phyloP scores from a whole-genome alignment of 371 early-diverging fungal species.

The Apophysomyces trapeziformis region DNA sequence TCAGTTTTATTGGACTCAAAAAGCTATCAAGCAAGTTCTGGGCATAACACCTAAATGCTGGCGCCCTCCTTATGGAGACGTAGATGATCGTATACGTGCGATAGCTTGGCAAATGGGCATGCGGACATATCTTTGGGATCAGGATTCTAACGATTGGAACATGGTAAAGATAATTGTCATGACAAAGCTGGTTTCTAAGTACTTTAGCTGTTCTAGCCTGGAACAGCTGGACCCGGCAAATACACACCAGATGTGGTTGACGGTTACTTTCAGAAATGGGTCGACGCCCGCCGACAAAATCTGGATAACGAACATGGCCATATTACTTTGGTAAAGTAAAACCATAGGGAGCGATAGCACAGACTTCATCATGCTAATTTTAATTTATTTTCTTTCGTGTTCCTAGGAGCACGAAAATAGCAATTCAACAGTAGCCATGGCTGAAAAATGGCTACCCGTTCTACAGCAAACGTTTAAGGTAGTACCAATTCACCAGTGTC shows the following conservation, averaged over 20 bases:
- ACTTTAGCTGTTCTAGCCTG: slow-evolving; percentile 18
- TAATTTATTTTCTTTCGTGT: neutral
- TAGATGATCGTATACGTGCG: slow-evolving; percentile 58
- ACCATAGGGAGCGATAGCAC: neutral
- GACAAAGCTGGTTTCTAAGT: neutral
- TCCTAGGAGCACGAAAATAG: slow-evolving; percentile 52
- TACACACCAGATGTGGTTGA: slow-evolving; percentile 34
- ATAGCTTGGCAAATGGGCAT: slow-evolving; percentile 60
- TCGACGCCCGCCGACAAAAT: slow-evolving; percentile 24
- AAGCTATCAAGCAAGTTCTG: slow-evolving; percentile 57
- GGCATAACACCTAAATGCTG: slow-evolving; percentile 62
- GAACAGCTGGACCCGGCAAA: slow-evolving; percentile 29
- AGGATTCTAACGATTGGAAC: slow-evolving; percentile 45
- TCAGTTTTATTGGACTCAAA: slow-evolving; percentile 58
- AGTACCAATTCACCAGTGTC: slow-evolving; percentile 54
- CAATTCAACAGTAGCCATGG: slow-evolving; percentile 45
- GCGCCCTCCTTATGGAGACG: slow-evolving; percentile 62
- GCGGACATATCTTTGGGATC: slow-evolving; percentile 44
- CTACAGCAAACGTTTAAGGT: slow-evolving; percentile 47
- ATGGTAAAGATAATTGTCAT: slow-evolving; percentile 17
- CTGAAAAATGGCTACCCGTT: slow-evolving; percentile 51
- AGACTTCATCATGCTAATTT: neutral
- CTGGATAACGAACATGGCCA: slow-evolving; percentile 47
- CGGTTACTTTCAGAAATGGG: slow-evolving; percentile 45
- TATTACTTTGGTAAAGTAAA: slow-evolving; percentile 33